phyloP scores from a whole-genome alignment of 768 basidiomycete species.

The Cyclocybe cylindracea region DNA sequence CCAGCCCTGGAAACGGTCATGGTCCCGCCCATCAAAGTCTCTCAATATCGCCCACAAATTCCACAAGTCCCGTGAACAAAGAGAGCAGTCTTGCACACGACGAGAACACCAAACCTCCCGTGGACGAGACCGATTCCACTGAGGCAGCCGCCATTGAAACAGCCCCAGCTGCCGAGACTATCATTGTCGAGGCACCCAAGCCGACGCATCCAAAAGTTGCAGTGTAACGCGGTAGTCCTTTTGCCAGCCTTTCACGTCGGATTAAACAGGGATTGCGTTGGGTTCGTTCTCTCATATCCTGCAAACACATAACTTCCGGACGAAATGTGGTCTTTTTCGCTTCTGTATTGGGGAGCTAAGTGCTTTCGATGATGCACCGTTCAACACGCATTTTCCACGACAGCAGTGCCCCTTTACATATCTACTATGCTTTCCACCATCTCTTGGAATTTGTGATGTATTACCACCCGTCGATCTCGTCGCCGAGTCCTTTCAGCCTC shows the following conservation, averaged over 20 bases:
- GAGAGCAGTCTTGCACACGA: conserved; percentile 55
- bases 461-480: conserved; percentile 23
- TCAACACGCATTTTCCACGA: conserved; percentile 21
- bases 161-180: neutral
- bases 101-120: conserved; percentile 24
- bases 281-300: conserved; percentile 15
- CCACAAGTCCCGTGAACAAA: conserved; percentile 62
- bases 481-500: conserved; percentile 9
- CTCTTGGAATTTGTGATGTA: conserved; percentile 41
- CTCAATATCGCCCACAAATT: conserved; percentile 76
- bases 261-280: conserved; percentile 5
- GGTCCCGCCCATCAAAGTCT: conserved; percentile 54
- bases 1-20: conserved; percentile 56
- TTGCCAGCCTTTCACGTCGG: neutral
- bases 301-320: conserved; percentile 17
- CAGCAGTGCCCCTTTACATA: conserved; percentile 16
- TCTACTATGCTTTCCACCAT: conserved; percentile 34
- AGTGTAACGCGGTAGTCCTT: no score
- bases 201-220: no score
- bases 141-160: conserved; percentile 3
- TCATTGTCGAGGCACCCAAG: neutral
- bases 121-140: neutral
- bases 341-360: conserved; percentile 7
- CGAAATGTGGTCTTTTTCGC: conserved; percentile 12
- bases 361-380: conserved; percentile 7